Evolutionary conservation across 2,329 filamentous ascomycete species (phyloP).

Genomic region (Xylaria multiplex): DNA sequence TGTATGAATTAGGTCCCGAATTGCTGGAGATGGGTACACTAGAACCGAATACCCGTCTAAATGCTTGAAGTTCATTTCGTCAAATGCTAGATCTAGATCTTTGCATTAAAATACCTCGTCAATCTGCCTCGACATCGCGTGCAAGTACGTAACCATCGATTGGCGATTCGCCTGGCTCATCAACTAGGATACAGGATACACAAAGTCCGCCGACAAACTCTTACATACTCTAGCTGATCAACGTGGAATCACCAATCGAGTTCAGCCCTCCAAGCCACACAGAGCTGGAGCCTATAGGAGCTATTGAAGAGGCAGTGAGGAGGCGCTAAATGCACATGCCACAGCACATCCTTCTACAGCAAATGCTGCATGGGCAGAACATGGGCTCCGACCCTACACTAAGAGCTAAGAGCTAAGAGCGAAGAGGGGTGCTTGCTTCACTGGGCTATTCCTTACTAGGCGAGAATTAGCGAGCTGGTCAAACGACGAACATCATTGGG

Average conservation of each 20-base stretch:
- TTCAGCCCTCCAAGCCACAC: slow-evolving; percentile 37
- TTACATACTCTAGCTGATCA: slow-evolving; percentile 24
- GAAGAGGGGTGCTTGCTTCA: slow-evolving; percentile 35
- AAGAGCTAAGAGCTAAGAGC: too few relatives aligned
- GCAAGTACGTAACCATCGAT: background rate
- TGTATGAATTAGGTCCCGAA: background rate
- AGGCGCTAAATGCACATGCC: slow-evolving; percentile 31
- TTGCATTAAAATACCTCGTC: slow-evolving; percentile 13
- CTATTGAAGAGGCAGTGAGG: slow-evolving; percentile 20
- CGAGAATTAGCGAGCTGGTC: slow-evolving; percentile 45
- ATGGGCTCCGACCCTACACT: slow-evolving; percentile 29
- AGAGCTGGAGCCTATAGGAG: slow-evolving; percentile 18
- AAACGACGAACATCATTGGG: slow-evolving; percentile 34
- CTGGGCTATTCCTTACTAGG: slow-evolving; percentile 43
- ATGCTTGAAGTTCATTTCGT: slow-evolving; percentile 17
- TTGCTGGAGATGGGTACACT: slow-evolving; percentile 6
- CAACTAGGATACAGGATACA: slow-evolving; percentile 3
- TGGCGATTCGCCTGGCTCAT: slow-evolving; percentile 3
- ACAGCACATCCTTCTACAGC: slow-evolving; percentile 35
- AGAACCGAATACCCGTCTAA: background rate
- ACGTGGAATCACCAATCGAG: slow-evolving; percentile 19
- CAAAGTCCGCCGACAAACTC: slow-evolving; percentile 7
- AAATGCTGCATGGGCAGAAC: slow-evolving; percentile 36
- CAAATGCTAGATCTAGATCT: slow-evolving; percentile 1
- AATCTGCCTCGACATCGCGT: background rate